A percentile compares a stretch with the other conserved stretches of the same genome.
phyloP scores from a whole-genome alignment of 2,329 filamentous ascomycete species.

The Colletotrichum costaricense region DNA sequence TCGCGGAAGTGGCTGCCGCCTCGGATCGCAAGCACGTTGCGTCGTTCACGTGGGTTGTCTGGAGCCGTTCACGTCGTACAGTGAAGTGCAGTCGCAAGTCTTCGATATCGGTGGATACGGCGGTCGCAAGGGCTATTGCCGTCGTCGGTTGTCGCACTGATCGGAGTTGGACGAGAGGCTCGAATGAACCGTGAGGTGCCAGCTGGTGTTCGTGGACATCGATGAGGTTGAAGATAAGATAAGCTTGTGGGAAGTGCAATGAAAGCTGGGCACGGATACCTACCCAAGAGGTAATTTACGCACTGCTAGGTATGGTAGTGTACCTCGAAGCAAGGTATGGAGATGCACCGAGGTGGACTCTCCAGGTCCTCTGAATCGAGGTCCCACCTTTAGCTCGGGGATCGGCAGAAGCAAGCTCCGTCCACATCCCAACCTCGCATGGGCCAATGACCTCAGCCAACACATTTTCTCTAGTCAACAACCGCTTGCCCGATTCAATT shows the following conservation, averaged over 20 bases:
- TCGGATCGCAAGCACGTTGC: not conserved
- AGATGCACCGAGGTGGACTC: not conserved
- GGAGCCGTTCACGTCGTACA: not conserved
- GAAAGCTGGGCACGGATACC: not conserved
- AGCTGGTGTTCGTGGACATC: not conserved
- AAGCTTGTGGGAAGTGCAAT: not conserved
- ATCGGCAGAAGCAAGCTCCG: conserved; percentile 35
- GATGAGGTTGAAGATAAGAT: not conserved
- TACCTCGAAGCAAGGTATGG: not conserved
- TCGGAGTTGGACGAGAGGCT: not conserved
- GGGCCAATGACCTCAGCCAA: conserved; percentile 7
- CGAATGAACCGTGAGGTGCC: not conserved
- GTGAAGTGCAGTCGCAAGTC: not conserved
- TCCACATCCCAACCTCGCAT: not conserved
- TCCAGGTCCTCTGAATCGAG: not conserved
- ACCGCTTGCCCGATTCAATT: not conserved
- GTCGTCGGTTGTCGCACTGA: not conserved
- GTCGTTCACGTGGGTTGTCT: not conserved
- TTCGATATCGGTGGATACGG: not conserved
- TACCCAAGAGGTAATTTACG: not conserved
- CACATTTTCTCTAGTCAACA: conserved; percentile 10
- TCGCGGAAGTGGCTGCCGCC: not conserved
- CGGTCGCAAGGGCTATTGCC: not conserved
- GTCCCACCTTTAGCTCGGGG: conserved; percentile 6
- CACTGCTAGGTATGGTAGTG: not conserved